These are phyloP conservation scores for Phytopythium chamaehyphon DNA, from an alignment of 352 stramenopile genomes.

Conservation along the genomic window DNA sequence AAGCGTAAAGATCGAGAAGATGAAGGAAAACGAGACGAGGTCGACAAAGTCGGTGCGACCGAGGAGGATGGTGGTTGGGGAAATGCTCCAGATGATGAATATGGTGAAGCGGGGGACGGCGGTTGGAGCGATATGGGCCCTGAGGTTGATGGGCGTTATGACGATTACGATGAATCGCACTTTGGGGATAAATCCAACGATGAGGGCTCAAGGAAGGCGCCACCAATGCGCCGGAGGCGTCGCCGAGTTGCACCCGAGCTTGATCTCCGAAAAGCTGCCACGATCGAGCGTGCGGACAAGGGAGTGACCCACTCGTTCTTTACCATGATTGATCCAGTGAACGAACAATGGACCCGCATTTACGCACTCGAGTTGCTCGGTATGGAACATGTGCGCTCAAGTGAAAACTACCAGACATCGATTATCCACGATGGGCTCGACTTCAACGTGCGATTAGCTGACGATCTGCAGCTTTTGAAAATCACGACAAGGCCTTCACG, in stretches of 20 bases:
- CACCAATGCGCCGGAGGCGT: background rate
- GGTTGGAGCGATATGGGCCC: slow-evolving; percentile 5
- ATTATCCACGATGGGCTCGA: slow-evolving; percentile 57
- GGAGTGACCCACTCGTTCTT: slow-evolving; percentile 78
- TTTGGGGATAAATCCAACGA: slow-evolving; percentile 2
- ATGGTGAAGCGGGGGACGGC: slow-evolving; percentile 13
- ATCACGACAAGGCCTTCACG: slow-evolving; percentile 54
- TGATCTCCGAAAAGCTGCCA: slow-evolving; percentile 33
- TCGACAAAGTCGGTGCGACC: slow-evolving; percentile 1
- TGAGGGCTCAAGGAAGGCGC: background rate
- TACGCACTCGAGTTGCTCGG: slow-evolving; percentile 36
- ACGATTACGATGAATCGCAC: background rate
- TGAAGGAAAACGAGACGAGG: slow-evolving; percentile 5
- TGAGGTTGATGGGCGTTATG: slow-evolving; percentile 10
- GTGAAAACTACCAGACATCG: slow-evolving; percentile 58
- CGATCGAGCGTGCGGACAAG: slow-evolving; percentile 42
- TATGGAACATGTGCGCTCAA: slow-evolving; percentile 31
- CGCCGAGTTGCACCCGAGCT: slow-evolving; percentile 13
- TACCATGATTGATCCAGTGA: slow-evolving; percentile 42
- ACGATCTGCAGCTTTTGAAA: slow-evolving; percentile 52
- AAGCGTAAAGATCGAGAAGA: slow-evolving; percentile 36
- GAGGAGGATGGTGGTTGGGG: slow-evolving; percentile 9
- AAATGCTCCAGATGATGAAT: slow-evolving; percentile 7
- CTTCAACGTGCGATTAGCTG: slow-evolving; percentile 58
- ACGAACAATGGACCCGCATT: slow-evolving; percentile 28